Conservation (phyloP, 108 stramenopile species). For the Cylindrotheca closterium region DNA sequence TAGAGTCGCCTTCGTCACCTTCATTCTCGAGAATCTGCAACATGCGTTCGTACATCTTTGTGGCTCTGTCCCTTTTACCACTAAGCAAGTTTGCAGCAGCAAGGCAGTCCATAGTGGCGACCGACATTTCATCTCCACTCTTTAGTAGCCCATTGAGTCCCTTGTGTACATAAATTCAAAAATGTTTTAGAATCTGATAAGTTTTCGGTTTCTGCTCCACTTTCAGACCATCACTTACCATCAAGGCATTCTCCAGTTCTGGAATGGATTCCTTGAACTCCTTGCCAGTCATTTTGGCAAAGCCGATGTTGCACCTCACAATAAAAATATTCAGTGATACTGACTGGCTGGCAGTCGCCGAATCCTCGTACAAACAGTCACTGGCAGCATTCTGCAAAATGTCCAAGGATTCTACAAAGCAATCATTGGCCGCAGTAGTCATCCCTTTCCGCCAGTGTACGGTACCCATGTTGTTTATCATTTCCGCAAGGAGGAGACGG, state of each 20-base stretch:
- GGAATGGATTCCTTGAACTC: slow-evolving; percentile 27
- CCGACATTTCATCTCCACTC: slow-evolving; percentile 36
- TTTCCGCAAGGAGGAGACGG: slow-evolving; percentile 41
- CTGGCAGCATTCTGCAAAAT: slow-evolving; percentile 30
- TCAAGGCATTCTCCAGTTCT: slow-evolving; percentile 40
- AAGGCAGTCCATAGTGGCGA: slow-evolving; percentile 57
- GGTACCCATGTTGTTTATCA: slow-evolving; percentile 57
- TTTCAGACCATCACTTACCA: no score
- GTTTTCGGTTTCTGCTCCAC: background rate
- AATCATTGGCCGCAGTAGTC: slow-evolving; percentile 18
- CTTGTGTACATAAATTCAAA: slow-evolving; percentile 1
- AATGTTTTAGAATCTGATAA: background rate
- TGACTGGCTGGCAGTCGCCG: slow-evolving; percentile 24
- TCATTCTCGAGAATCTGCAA: no score
- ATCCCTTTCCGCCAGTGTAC: slow-evolving; percentile 38
- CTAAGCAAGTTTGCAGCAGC: slow-evolving; percentile 40
- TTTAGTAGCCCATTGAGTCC: slow-evolving; percentile 44
- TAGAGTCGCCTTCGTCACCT: background rate
- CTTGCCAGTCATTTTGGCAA: slow-evolving; percentile 33
- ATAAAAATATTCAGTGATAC: slow-evolving; percentile 46
- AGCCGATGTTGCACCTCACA: slow-evolving; percentile 45
- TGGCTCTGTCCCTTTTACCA: slow-evolving; percentile 37
- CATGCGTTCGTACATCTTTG: slow-evolving; percentile 18
- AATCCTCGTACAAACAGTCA: slow-evolving; percentile 39
- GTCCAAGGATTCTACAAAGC: slow-evolving; percentile 42